A percentile compares a stretch with the other conserved stretches of the same genome.
phyloP scores from a whole-genome alignment of 1,284 basidiomycete species.

The Cutaneotrichosporon cavernicola region DNA sequence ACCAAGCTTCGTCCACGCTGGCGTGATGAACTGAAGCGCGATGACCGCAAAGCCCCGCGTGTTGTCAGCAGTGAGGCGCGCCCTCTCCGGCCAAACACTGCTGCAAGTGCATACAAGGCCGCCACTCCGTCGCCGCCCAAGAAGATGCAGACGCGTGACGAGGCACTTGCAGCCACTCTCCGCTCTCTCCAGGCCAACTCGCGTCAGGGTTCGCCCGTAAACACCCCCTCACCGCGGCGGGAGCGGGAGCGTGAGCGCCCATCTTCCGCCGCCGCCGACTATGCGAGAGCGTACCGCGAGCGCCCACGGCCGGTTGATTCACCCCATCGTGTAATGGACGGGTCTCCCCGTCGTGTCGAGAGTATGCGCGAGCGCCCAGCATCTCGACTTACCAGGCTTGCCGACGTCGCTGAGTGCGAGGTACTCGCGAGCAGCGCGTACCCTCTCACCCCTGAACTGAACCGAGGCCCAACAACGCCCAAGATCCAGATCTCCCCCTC shows the following conservation, averaged over 20 bases:
- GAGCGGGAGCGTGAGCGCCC: neutral
- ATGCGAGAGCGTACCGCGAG: neutral
- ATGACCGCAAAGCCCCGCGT: neutral
- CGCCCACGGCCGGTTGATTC: neutral
- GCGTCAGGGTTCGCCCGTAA: neutral
- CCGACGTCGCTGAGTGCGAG: constrained; percentile 1
- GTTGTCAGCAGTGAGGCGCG: constrained; percentile 20
- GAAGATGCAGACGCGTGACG: constrained; percentile 8
- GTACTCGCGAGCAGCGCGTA: neutral
- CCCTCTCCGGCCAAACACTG: constrained; percentile 12
- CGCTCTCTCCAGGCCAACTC: neutral
- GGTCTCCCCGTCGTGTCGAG: neutral
- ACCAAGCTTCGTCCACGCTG: constrained; percentile 11
- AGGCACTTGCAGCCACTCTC: constrained; percentile 2
- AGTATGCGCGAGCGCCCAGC: neutral
- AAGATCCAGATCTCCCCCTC: neutral
- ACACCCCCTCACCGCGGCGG: neutral
- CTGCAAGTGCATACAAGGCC: neutral
- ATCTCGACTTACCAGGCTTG: neutral
- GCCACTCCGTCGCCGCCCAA: neutral
- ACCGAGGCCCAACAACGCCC: neutral
- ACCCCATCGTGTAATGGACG: neutral
- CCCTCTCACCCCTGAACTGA: neutral
- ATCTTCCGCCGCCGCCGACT: constrained; percentile 1
- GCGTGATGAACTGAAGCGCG: neutral